Base-by-base conservation (phyloP, 495 filamentous ascomycete genomes). In the Tuber indicum region DNA sequence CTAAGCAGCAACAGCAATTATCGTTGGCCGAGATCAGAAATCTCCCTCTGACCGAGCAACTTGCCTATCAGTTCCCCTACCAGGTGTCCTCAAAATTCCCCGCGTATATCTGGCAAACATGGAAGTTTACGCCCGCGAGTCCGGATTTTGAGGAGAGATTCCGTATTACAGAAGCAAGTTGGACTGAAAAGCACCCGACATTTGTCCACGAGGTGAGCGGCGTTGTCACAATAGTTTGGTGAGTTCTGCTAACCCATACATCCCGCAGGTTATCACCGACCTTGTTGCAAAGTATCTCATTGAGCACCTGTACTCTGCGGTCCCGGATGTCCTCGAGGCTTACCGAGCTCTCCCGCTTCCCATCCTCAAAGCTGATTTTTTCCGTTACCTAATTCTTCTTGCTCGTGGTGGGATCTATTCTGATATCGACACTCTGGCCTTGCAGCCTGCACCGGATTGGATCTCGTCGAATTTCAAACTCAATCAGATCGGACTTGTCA, bases 101-200 rank as follows among this genome's bases (percentile, higher is more conserved):
- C 0, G 94, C 94, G 43, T 99, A 97, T 85, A 96, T 99, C 77
- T 99, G 96, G 96, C 96, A 99, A 86, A 99, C 96, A 58, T 99
- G 96, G 96, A 97, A 96, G 85, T 92, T 91, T 84, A 92, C 90
- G 1, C 96, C 96, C 1, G 88, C 91, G 1, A 92, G 92, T n/a
- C 87, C 89, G 74, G 89, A 93, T 76, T 99, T 99, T 82, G 84
- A 84, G 7, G 89, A 92, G 77, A 85, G 86, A 9, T 92, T 97
- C 71, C 90, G 96, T 71, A 88, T 89, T 43, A 86, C 92, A 74
- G 96, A 99, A 86, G 93, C 94, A 62, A 93, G 91, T 76, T 99
- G 96, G 96, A 92, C 94, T 4, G 89, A 94, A 79, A 86, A 92
- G 78, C 93, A 99, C 84, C 96, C 96, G 0, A 90, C 89, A 5